Evolutionary conservation across 1,284 basidiomycete species (phyloP), one percentile per base, ranked within the genome.

Genomic region (Trametes polyzona): DNA sequence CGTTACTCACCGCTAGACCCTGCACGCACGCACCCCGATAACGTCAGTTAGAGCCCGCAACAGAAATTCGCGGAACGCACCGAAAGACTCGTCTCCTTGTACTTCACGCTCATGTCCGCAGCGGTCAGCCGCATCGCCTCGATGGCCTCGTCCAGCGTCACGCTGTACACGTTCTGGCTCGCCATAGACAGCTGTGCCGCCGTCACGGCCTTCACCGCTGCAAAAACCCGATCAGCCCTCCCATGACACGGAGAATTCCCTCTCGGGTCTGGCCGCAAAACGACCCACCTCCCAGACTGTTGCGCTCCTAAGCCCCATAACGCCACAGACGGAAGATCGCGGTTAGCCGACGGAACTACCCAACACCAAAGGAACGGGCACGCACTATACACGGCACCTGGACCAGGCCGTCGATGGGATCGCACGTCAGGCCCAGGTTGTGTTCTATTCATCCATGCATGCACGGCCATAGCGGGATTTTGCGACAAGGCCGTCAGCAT

Each of bases 151-250:
- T 98, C 96, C 23, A 98, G 78, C 0, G 90, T 92, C 43, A 96
- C 93, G 27, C 87, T 86, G 68, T 95, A 93, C 7, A 92, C 83
- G 0, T 93, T 95, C 66, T 91, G 83, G 59, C 90, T 92, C 1
- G 95, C 94, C 82, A 98, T 88, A 1, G 96, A 94, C 4, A 98
- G 81, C 69, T 98, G 96, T 8, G 95, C 93, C n/a, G 93, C 93
- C 3, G 92, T 94, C 42, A 95, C 83, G 7, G 93, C 92, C 72
- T 95, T 95, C 43, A 95, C 92, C 43, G 92, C 92, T 87, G 60
- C 26, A 54, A 43, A 12, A 30, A n/a, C 16, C 29, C 23, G 12
- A 40, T 53, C 52, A 53, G 46, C 19, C 19, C 12, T 30, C 10
- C 14, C 17, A 56, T 21, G n/a, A n/a, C n/a, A n/a, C 32, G 26